Base-by-base conservation (phyloP, 2,329 filamentous ascomycete genomes). In the Trichoderma lentiforme region DNA sequence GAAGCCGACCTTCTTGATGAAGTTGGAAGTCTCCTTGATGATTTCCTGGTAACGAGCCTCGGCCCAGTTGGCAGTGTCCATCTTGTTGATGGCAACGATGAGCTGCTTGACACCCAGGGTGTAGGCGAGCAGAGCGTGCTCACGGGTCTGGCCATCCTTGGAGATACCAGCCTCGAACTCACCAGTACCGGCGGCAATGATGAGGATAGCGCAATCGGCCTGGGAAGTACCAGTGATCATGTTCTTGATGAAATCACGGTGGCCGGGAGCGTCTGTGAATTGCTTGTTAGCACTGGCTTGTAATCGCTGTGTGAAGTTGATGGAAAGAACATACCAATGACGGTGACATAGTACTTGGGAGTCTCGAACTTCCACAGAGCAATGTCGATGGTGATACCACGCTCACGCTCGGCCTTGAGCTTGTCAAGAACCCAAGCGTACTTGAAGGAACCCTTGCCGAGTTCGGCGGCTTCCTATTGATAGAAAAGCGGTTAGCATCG, bases 161-260 rank as follows among this genome's bases (percentile, higher is more conserved):
- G 96, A 98, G 93, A 99, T 99, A 98, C 96, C 96, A 92, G 96
- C 96, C 92, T 99, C 96, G 92, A 99, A 99, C 92, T 99, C 96
- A 98, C 96, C 96, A 94, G 94, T 97, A 90, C 96, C 96, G 83
- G 96, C 94, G 82, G 95, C 96, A 88, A 99, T 99, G 89, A 99
- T 98, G 90, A 99, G 95, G 86, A 99, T 94, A 83, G 96, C 96
- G 89, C 96, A 98, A 85, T 99, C 96, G 82, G 96, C 96, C 93
- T 98, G 96, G 86, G 96, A 99, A 84, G 96, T 98, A 95, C 96
- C 96, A 92, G 96, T 98, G 87, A 99, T 99, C 96, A 99, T 99
- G 95, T 98, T 99, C 95, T 99, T 99, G 94, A 99, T 98, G 91
- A 98, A 99, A 85, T 99, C 96, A 96, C 96, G 95, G 89, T 99